Evolutionary conservation across 1,139 yeast genomes (phyloP).

Genomic region (Taphrina communis): DNA sequence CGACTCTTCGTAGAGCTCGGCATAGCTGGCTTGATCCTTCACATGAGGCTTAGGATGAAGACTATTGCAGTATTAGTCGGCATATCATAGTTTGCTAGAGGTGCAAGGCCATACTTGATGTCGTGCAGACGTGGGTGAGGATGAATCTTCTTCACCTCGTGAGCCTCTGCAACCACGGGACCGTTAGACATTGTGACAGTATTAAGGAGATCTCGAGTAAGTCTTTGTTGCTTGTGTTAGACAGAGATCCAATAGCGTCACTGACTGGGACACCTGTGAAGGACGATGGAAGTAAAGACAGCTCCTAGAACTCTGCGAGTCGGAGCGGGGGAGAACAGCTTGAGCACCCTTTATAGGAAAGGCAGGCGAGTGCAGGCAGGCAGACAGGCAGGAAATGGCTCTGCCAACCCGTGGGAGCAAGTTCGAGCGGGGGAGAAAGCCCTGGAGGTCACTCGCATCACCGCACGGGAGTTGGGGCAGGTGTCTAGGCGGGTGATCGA

Average conservation of each 20-base stretch:
- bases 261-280: neutral
- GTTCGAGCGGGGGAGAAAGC: too few relatives aligned
- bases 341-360: neutral
- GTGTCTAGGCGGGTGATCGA: neutral
- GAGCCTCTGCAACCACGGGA: constrained; percentile 75
- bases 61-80: constrained; percentile 55
- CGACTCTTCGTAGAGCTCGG: constrained; percentile 74
- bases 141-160: constrained; percentile 61
- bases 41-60: constrained; percentile 54
- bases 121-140: constrained; percentile 73
- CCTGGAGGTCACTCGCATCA: too few relatives aligned
- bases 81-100: constrained; percentile 52
- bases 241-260: neutral
- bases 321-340: constrained; percentile 5
- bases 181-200: constrained; percentile 49
- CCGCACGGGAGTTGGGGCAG: constrained; percentile 2
- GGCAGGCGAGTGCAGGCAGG: neutral
- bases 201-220: too few relatives aligned
- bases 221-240: neutral
- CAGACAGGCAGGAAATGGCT: too few relatives aligned
- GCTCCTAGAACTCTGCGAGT: neutral
- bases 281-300: neutral
- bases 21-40: constrained; percentile 68
- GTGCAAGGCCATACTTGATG: constrained; percentile 58
- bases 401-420: too few relatives aligned